Evolutionary conservation across 2,329 filamentous ascomycete genomes (phyloP), one percentile per base, ranked within the genome.

Genomic region (Zymoseptoria ardabiliae): DNA sequence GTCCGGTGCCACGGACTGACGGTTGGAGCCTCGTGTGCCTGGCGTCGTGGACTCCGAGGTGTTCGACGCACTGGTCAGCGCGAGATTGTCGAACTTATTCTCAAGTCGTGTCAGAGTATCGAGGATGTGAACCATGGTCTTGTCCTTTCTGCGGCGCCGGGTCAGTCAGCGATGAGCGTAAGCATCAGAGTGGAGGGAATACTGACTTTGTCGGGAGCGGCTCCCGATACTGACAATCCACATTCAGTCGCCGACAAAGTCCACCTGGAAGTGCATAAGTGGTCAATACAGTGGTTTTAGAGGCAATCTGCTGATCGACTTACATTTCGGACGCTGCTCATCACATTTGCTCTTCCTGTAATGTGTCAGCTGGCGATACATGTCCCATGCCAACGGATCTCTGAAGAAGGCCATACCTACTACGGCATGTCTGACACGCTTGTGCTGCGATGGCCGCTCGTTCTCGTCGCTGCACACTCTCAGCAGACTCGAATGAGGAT

Each of bases 301-400:
- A 45, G 35, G 17, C 35, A 17, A 17, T 45, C 11, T 5, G 35
- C 35, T 45, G 35, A 45, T 4, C 35, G 4, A 58, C 66, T 52
- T 58, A 69, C 85, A 87, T 71, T 82, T 84, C 19, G 84, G 84
- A 58, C 83, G 76, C 66, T 79, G 76, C 69, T 87, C 84, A 69
- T 86, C 83, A 72, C 85, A 87, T 75, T 81, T 84, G 65, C 85
- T 83, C 72, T 87, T 87, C 64, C 84, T 81, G 55, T 71, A 73
- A 52, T 25, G 23, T 10, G 54, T 62, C 28, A 61, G 60, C 19
- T 41, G 28, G 50, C 9, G 45, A 30, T 45, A 19, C 35, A 45
- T 45, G 5, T 45, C 13, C 4, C 35, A n/a, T 45, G 25, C 35
- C 3, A 28, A 19, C 19, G 28, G 23, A 54, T 25, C 10, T 28